Evolutionary conservation across 345 rosid genomes (phyloP).

Genomic region (Eucalyptus marginata): DNA sequence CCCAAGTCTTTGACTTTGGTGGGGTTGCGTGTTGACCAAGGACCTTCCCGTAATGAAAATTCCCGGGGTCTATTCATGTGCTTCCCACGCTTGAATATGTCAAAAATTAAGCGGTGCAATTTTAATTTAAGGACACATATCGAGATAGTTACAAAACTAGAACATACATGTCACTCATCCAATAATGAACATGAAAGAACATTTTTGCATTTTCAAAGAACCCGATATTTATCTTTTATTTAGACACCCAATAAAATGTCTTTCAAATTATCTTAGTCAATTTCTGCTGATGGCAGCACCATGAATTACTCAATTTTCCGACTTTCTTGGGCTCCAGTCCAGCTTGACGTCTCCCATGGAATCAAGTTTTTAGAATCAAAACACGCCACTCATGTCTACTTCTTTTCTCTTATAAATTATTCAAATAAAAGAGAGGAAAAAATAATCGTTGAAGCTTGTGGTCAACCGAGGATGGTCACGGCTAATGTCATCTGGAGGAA

Average conservation of each 20-base stretch:
- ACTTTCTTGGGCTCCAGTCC: neutral
- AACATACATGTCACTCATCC: neutral
- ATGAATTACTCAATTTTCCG: neutral
- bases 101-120: neutral
- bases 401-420: neutral
- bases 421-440: neutral
- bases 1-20: neutral
- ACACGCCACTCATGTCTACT: neutral
- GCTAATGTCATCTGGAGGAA: neutral
- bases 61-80: neutral
- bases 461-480: neutral
- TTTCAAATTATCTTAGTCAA: neutral
- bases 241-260: neutral
- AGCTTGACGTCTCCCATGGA: neutral
- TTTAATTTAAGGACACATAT: neutral
- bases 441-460: neutral
- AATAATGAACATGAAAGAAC: neutral
- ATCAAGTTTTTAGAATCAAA: neutral
- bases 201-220: neutral
- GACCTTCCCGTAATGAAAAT: neutral
- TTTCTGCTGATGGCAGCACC: neutral
- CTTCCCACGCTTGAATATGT: neutral
- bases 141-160: neutral
- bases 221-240: neutral
- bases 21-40: neutral